Conservation (phyloP, 768 basidiomycete species). For the Boletus sensibilis region DNA sequence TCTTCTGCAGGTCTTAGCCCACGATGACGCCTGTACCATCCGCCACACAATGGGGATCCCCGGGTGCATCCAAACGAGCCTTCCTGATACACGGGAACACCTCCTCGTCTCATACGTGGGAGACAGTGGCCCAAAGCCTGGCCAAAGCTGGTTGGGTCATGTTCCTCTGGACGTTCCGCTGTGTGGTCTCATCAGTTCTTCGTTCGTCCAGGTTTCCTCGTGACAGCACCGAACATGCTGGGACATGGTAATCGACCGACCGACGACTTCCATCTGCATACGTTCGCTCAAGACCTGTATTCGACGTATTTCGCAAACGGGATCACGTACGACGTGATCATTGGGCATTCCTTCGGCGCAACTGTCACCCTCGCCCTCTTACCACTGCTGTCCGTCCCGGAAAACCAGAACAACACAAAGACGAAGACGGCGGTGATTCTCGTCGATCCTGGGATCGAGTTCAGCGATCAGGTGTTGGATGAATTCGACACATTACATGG, state of each 20-base stretch:
- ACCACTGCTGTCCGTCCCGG: constrained; percentile 1
- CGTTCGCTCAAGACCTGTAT: constrained; percentile 14
- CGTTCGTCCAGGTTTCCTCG: constrained; percentile 7
- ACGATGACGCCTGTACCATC: constrained; percentile 15
- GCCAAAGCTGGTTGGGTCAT: constrained; percentile 6
- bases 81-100: constrained; percentile 15
- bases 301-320: constrained; percentile 15
- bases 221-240: constrained; percentile 18
- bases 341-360: constrained; percentile 19
- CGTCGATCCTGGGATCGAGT: constrained; percentile 14
- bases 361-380: constrained; percentile 10
- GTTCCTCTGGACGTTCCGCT: neutral
- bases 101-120: constrained; percentile 16
- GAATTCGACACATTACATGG: neutral
- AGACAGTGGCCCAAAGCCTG: constrained; percentile 6
- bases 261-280: constrained; percentile 10
- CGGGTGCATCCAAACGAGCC: constrained; percentile 14
- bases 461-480: neutral
- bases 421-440: constrained; percentile 7
- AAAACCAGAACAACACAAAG: neutral
- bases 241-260: constrained; percentile 15
- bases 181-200: neutral
- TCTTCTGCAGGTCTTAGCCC: neutral
- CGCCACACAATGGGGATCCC: constrained; percentile 17
- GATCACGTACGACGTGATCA: constrained; percentile 14